Percentiles rank a stretch among this genome's conserved stretches.
These are phyloP conservation scores for Penicillium sp. DNA, from an alignment of 2,329 filamentous ascomycete genomes.

Conservation along the genomic window DNA sequence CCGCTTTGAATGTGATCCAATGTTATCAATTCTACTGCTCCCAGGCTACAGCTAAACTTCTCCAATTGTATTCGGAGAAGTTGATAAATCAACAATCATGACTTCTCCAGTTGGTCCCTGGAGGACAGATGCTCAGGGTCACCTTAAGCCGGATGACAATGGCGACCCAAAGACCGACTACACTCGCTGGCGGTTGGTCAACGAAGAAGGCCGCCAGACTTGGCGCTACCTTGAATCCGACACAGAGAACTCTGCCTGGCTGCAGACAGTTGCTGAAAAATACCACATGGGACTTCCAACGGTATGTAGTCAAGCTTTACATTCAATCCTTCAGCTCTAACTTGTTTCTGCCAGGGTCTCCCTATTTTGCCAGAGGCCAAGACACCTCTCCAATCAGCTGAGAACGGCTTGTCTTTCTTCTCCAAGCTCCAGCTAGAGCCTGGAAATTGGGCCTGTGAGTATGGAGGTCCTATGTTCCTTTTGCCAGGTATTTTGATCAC, in stretches of 20 bases:
- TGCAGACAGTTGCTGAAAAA: constrained; percentile 85
- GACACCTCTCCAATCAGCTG: constrained; percentile 72
- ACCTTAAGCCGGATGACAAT: constrained; percentile 33
- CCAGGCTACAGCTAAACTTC: not conserved
- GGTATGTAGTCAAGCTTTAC: constrained; percentile 50
- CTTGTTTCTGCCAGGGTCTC: constrained; percentile 58
- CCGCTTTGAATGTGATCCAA: not conserved
- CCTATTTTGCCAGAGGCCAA: constrained; percentile 70
- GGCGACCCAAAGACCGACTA: constrained; percentile 67
- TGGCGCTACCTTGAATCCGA: constrained; percentile 87
- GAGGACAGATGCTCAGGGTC: constrained; percentile 37
- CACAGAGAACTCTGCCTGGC: constrained; percentile 72
- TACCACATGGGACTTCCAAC: constrained; percentile 79
- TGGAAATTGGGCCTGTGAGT: constrained; percentile 96
- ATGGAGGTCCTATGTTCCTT: constrained; percentile 96
- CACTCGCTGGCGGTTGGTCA: constrained; percentile 77
- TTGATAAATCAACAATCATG: constrained; percentile 15
- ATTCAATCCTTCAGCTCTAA: not conserved
- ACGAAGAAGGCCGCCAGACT: constrained; percentile 82
- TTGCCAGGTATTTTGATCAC: constrained; percentile 80
- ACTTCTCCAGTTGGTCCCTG: constrained; percentile 34
- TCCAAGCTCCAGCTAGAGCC: constrained; percentile 83
- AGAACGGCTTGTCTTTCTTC: constrained; percentile 85
- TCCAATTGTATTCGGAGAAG: not conserved
- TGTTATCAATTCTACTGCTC: not conserved